phyloP scores from a whole-genome alignment of 257 asterid species.

The Fraxinus cuspidata region DNA sequence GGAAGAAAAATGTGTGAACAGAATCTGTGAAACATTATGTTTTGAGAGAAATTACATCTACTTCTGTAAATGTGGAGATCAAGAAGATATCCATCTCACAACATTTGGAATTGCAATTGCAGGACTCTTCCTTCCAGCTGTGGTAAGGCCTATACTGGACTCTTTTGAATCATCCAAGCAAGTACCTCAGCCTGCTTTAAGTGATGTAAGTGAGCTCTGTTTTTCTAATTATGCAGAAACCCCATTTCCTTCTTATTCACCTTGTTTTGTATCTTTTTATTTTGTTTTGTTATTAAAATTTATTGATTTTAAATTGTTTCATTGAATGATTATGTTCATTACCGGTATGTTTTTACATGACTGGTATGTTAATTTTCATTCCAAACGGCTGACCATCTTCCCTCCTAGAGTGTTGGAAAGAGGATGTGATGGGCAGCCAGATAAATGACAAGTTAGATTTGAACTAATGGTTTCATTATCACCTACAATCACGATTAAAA shows the following conservation, averaged over 20 bases:
- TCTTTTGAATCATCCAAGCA: slow-evolving; percentile 77
- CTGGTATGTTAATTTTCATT: background rate
- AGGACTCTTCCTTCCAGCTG: slow-evolving; percentile 96
- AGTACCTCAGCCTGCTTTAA: slow-evolving; percentile 68
- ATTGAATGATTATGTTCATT: background rate
- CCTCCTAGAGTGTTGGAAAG: background rate
- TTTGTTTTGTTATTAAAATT: background rate
- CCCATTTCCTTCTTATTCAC: background rate
- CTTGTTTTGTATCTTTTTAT: background rate
- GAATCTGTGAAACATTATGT: background rate
- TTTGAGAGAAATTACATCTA: background rate
- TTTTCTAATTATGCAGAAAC: background rate
- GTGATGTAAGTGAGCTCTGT: slow-evolving; percentile 57
- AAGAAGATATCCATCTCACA: slow-evolving; percentile 12
- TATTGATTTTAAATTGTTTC: background rate
- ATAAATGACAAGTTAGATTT: no score
- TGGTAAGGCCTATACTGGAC: slow-evolving; percentile 91
- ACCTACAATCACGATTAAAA: background rate
- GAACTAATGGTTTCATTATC: background rate
- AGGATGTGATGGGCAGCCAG: background rate
- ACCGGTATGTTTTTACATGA: background rate
- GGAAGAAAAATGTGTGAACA: background rate
- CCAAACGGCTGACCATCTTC: background rate
- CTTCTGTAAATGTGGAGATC: background rate
- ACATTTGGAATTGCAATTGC: slow-evolving; percentile 32